A percentile compares a stretch with the other conserved stretches of the same genome.
These are phyloP conservation scores for Neurospora sp. DNA, from an alignment of 495 filamentous ascomycete species.

Conservation along the genomic window DNA sequence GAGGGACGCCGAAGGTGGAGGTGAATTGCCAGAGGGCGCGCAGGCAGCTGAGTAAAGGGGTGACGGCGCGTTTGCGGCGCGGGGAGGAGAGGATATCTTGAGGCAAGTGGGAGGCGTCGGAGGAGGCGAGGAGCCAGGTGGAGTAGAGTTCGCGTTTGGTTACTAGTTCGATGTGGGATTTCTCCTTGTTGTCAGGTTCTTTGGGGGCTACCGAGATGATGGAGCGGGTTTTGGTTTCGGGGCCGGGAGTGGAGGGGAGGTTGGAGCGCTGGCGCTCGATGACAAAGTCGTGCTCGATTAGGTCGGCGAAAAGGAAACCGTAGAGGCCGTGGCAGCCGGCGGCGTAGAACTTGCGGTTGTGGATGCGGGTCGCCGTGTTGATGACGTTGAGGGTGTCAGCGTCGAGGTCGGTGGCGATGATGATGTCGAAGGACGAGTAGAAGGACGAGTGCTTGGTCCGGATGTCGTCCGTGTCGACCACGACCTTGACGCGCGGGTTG, in stretches of 20 bases:
- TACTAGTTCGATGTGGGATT: constrained; percentile 53
- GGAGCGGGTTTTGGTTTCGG: constrained; percentile 68
- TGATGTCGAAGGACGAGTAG: constrained; percentile 69
- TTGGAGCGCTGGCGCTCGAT: constrained; percentile 80
- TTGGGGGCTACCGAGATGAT: constrained; percentile 62
- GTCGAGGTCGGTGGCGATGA: constrained; percentile 85
- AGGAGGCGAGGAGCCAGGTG: constrained; percentile 61
- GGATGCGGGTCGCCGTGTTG: constrained; percentile 71
- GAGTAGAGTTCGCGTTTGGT: constrained; percentile 86
- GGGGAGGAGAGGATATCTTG: constrained; percentile 54
- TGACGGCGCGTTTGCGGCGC: constrained; percentile 62
- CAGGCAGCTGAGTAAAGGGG: constrained; percentile 70
- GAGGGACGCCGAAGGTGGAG: constrained; percentile 40
- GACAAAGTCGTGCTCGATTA: constrained; percentile 79
- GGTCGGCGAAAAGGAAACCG: constrained; percentile 88
- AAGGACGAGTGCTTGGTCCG: constrained; percentile 54
- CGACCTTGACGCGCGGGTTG: constrained; percentile 80
- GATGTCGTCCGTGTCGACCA: constrained; percentile 56
- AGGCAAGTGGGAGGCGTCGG: constrained; percentile 62
- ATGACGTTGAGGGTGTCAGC: constrained; percentile 60
- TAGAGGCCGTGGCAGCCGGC: constrained; percentile 82
- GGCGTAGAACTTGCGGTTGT: constrained; percentile 75
- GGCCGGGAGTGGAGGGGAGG: constrained; percentile 46
- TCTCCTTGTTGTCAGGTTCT: constrained; percentile 47
- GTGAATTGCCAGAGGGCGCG: constrained; percentile 77